These are phyloP conservation scores for Solanum tarijense DNA, from an alignment of 257 asterid species.

Conservation along the genomic window DNA sequence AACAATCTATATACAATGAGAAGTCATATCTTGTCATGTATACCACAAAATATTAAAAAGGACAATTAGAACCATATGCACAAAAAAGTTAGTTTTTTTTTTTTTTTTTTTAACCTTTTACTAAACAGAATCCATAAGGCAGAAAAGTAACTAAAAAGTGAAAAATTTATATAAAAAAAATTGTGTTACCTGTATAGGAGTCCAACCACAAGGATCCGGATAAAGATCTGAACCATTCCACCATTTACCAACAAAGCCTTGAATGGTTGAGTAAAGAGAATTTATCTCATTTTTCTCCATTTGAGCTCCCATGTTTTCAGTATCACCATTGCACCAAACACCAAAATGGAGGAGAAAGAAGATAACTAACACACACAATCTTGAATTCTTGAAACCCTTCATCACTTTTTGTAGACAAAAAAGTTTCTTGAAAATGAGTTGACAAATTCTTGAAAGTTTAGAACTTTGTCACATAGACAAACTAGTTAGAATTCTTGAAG, in stretches of 20 bases:
- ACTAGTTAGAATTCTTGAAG: not conserved
- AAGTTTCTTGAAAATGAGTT: not conserved
- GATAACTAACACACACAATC: conserved; percentile 12
- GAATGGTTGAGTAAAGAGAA: conserved; percentile 73
- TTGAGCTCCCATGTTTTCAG: conserved; percentile 39
- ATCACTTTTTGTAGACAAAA: conserved; percentile 1
- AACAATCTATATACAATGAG: not conserved
- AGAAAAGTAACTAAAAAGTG: not conserved
- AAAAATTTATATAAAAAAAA: not conserved
- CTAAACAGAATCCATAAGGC: not conserved
- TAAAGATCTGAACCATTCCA: conserved; percentile 99
- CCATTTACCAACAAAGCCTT: conserved; percentile 86
- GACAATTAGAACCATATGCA: not conserved
- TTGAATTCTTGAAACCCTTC: conserved; percentile 19
- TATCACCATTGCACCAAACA: conserved; percentile 48
- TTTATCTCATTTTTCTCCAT: conserved; percentile 62
- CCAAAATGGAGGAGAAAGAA: conserved; percentile 14
- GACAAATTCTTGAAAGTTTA: not conserved
- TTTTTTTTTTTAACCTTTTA: not conserved
- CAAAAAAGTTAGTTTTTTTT: not conserved
- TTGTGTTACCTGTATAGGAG: conserved; percentile 70
- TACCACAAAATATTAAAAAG: not conserved
- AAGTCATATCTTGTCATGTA: not conserved
- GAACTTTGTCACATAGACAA: not conserved
- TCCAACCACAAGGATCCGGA: conserved; percentile 99